Evolutionary conservation across 1,284 basidiomycete species (phyloP).

Genomic region (Mycosarcoma mackinlayi): DNA sequence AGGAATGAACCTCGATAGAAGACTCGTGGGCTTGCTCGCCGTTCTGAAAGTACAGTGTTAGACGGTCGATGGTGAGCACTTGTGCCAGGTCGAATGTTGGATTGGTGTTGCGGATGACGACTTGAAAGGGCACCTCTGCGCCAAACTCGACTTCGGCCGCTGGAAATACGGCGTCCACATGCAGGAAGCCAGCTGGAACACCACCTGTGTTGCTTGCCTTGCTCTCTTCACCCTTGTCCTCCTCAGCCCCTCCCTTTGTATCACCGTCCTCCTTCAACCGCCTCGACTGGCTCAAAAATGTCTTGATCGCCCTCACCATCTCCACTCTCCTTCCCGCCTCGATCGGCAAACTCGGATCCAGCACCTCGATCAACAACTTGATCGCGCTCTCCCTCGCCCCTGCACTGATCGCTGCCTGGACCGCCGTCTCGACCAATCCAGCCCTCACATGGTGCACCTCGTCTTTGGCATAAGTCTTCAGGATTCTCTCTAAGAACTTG

Average conservation of each 20-base stretch:
- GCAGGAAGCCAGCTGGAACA: constrained; percentile 6
- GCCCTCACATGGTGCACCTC: constrained; percentile 18
- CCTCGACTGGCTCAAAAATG: constrained; percentile 4
- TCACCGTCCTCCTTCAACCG: neutral
- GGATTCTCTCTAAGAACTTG: constrained; percentile 57
- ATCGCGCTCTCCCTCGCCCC: constrained; percentile 22
- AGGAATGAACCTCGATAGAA: neutral
- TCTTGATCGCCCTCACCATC: constrained; percentile 14
- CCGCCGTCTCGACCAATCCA: constrained; percentile 28
- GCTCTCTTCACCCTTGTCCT: neutral
- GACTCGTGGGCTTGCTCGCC: constrained; percentile 5
- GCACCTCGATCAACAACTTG: constrained; percentile 20
- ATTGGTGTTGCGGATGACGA: constrained; percentile 14
- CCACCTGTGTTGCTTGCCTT: neutral
- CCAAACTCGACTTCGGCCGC: constrained; percentile 21
- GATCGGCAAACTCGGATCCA: constrained; percentile 12
- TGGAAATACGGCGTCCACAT: constrained; percentile 10
- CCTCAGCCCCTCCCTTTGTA: neutral
- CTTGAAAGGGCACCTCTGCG: constrained; percentile 14
- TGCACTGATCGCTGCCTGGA: constrained; percentile 18
- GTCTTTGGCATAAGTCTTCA: constrained; percentile 49
- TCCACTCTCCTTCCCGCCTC: constrained; percentile 1
- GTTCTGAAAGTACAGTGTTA: constrained; percentile 8
- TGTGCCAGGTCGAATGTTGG: constrained; percentile 10
- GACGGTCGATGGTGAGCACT: neutral